Conservation (phyloP, 371 early-diverging fungal genomes). For the Circinella umbellata region DNA sequence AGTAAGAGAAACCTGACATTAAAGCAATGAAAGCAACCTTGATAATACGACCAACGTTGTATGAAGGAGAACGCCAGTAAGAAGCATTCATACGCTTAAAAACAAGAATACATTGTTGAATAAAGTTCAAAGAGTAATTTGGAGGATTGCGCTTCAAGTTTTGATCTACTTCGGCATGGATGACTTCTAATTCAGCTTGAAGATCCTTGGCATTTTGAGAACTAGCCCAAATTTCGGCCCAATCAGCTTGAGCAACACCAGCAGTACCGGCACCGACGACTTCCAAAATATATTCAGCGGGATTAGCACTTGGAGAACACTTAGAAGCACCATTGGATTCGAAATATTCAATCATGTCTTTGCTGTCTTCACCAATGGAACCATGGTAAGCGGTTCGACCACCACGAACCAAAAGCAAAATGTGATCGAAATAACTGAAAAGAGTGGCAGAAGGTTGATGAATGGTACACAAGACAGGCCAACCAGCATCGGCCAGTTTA, state of each 20-base stretch:
- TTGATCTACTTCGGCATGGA: slow-evolving; percentile 27
- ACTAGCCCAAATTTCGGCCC: slow-evolving; percentile 65
- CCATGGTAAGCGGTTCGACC: slow-evolving; percentile 85
- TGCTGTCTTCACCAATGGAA: slow-evolving; percentile 64
- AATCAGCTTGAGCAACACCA: slow-evolving; percentile 63
- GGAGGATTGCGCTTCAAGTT: slow-evolving; percentile 17
- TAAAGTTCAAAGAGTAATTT: slow-evolving; percentile 41
- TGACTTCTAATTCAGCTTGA: slow-evolving; percentile 42
- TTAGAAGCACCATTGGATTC: slow-evolving; percentile 65
- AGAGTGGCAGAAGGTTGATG: slow-evolving; percentile 87
- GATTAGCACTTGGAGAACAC: slow-evolving; percentile 65
- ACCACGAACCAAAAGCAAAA: slow-evolving; percentile 80
- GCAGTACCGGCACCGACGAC: slow-evolving; percentile 66
- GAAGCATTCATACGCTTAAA: slow-evolving; percentile 66
- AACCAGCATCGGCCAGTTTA: slow-evolving; percentile 71
- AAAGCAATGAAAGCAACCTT: slow-evolving; percentile 60
- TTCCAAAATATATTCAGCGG: slow-evolving; percentile 76
- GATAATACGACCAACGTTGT: slow-evolving; percentile 70
- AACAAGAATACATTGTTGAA: slow-evolving; percentile 59
- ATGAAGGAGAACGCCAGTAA: slow-evolving; percentile 71
- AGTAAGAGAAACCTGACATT: slow-evolving; percentile 81
- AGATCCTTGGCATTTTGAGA: slow-evolving; percentile 52
- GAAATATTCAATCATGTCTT: slow-evolving; percentile 64
- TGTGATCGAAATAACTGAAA: slow-evolving; percentile 82
- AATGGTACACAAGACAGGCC: slow-evolving; percentile 80